A percentile compares a stretch with the other conserved stretches of the same genome.
Evolutionary conservation across 1,284 basidiomycete genomes (phyloP).

Genomic region (Cystobasidiaceae sp.): DNA sequence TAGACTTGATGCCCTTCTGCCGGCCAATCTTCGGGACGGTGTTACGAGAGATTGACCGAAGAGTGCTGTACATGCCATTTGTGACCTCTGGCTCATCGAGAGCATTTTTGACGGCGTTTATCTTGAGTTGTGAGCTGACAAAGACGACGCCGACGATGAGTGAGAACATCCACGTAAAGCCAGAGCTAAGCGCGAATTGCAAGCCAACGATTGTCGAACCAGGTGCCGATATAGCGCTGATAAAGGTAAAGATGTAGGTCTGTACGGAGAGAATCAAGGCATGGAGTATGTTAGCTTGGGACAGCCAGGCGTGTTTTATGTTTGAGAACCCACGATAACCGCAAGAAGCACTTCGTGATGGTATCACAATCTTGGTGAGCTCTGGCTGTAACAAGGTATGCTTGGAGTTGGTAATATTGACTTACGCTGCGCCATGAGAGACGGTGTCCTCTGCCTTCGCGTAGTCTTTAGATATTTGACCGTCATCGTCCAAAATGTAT

Average conservation of each 20-base stretch:
- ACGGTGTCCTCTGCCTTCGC: neutral
- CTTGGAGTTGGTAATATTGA: neutral
- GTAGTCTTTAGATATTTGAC: conserved; percentile 2
- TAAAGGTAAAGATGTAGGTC: conserved; percentile 11
- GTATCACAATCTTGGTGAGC: neutral
- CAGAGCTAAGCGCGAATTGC: neutral
- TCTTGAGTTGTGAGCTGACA: conserved; percentile 1
- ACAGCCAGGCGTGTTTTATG: no score
- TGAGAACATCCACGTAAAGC: conserved; percentile 7
- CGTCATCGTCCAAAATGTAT: neutral
- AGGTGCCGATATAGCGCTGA: neutral
- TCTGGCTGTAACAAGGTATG: neutral
- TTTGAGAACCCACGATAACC: neutral
- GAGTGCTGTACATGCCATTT: neutral
- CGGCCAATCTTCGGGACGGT: neutral
- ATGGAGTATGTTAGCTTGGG: neutral
- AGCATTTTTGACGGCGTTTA: neutral
- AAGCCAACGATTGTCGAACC: neutral
- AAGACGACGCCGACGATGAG: conserved; percentile 11
- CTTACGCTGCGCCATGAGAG: conserved; percentile 8
- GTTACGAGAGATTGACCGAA: neutral
- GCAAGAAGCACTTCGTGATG: neutral
- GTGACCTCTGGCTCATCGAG: conserved; percentile 6
- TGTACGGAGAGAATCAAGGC: neutral
- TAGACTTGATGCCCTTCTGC: conserved; percentile 1